Percentiles rank a stretch among this genome's conserved stretches.
Evolutionary conservation across 1,284 basidiomycete species (phyloP).

Genomic region (Trichosporon coremiiforme): DNA sequence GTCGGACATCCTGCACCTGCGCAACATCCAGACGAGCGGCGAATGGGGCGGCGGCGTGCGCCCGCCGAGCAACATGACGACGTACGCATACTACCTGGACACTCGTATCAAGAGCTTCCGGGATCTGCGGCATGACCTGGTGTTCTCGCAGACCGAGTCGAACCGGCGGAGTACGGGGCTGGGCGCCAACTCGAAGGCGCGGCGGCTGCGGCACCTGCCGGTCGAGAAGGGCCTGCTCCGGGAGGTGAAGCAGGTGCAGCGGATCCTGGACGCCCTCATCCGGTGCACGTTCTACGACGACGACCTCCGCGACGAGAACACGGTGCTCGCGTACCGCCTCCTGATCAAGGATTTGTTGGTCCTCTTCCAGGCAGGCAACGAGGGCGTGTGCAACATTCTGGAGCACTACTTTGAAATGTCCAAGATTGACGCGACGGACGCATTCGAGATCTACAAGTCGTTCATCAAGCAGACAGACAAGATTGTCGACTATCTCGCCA

Average conservation of each 20-base stretch:
- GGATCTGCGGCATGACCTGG: constrained; percentile 90
- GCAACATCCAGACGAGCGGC: constrained; percentile 70
- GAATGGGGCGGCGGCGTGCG: constrained; percentile 43
- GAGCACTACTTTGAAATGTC: constrained; percentile 99
- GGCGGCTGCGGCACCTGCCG: constrained; percentile 84
- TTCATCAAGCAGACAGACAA: constrained; percentile 94
- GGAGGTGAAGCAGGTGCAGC: constrained; percentile 89
- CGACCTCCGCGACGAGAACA: constrained; percentile 87
- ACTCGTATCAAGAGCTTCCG: constrained; percentile 83
- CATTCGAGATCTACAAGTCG: constrained; percentile 85
- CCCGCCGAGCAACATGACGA: constrained; percentile 79
- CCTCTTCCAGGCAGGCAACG: constrained; percentile 94
- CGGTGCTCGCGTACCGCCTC: constrained; percentile 85
- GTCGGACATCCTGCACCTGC: constrained; percentile 74
- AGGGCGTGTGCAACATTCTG: constrained; percentile 95
- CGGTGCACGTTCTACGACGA: constrained; percentile 92
- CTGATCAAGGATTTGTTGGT: constrained; percentile 96
- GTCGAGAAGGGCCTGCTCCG: constrained; percentile 94
- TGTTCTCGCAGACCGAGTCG: constrained; percentile 83
- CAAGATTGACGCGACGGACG: constrained; percentile 80
- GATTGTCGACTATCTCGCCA: constrained; percentile 91
- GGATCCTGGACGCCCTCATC: constrained; percentile 80
- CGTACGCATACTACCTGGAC: constrained; percentile 89
- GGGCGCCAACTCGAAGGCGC: constrained; percentile 54
- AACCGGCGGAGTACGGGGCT: constrained; percentile 65